Percentiles rank a stretch among this genome's conserved stretches.
These are phyloP conservation scores for Leishmania braziliensis DNA, from an alignment of 208 protist genomes.

Conservation along the genomic window DNA sequence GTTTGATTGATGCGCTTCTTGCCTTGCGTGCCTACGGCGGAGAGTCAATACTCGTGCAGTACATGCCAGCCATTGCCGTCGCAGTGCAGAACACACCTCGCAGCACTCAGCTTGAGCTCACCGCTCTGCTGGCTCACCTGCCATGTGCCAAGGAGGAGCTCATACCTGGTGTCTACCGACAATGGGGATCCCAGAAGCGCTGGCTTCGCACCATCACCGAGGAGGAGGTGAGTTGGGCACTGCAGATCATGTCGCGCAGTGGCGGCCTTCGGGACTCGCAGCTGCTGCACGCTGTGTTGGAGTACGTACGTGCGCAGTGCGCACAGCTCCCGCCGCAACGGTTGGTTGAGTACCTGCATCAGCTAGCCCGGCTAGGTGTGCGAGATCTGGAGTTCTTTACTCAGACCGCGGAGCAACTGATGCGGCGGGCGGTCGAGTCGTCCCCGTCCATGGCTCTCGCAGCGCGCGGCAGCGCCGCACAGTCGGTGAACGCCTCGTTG, in stretches of 20 bases:
- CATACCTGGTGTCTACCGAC: conserved; percentile 57
- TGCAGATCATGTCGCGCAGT: conserved; percentile 56
- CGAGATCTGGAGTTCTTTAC: conserved; percentile 81
- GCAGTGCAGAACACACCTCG: conserved; percentile 58
- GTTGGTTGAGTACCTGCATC: conserved; percentile 56
- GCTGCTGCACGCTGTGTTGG: conserved; percentile 62
- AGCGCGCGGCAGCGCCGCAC: neutral
- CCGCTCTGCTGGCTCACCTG: conserved; percentile 47
- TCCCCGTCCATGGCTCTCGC: neutral
- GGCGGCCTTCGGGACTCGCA: conserved; percentile 38
- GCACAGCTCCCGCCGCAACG: conserved; percentile 48
- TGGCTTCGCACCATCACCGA: conserved; percentile 53
- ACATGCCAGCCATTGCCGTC: conserved; percentile 71
- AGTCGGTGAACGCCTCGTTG: conserved; percentile 2
- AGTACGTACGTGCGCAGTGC: conserved; percentile 48
- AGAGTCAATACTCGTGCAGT: conserved; percentile 48
- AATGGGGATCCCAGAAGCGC: conserved; percentile 46
- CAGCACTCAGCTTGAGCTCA: conserved; percentile 60
- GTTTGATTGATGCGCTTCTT: conserved; percentile 52
- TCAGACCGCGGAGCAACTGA: conserved; percentile 53
- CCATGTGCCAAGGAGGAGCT: conserved; percentile 49
- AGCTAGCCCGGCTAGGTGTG: conserved; percentile 62
- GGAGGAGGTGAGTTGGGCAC: conserved; percentile 47
- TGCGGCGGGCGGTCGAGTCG: conserved; percentile 40
- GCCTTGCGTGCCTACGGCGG: conserved; percentile 64